phyloP scores from a whole-genome alignment of 805 yeast genomes.

The Lipomyces yamanashiensis region DNA sequence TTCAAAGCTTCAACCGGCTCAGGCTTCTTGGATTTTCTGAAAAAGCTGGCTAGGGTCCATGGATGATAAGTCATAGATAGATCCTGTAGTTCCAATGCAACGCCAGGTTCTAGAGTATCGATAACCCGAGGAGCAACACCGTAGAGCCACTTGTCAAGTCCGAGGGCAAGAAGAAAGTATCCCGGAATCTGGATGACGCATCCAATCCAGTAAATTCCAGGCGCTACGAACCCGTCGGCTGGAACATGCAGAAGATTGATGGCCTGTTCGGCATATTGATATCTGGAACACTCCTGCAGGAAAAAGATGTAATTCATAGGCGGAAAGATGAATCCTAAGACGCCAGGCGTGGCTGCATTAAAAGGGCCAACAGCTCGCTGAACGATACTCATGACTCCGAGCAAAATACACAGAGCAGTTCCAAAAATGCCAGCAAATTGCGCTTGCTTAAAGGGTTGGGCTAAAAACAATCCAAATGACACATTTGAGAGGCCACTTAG shows the following conservation, averaged over 20 bases:
- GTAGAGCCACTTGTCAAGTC: slow-evolving; percentile 18
- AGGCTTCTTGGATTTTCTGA: slow-evolving; percentile 7
- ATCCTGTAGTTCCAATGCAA: slow-evolving; percentile 16
- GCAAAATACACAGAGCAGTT: slow-evolving; percentile 42
- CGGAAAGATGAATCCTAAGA: slow-evolving; percentile 44
- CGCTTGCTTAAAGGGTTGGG: slow-evolving; percentile 41
- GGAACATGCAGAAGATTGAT: slow-evolving; percentile 22
- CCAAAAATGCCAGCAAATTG: slow-evolving; percentile 45
- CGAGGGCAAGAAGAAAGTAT: slow-evolving; percentile 16
- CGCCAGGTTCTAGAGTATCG: slow-evolving; percentile 3
- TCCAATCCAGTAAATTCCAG: slow-evolving; percentile 32
- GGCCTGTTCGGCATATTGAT: slow-evolving; percentile 5
- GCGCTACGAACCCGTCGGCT: slow-evolving; percentile 31
- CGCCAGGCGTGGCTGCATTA: slow-evolving; percentile 37
- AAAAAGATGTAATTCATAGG: slow-evolving; percentile 45
- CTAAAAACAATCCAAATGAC: slow-evolving; percentile 43
- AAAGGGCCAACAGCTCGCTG: slow-evolving; percentile 34
- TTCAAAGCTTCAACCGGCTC: slow-evolving; percentile 42
- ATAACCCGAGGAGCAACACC: slow-evolving; percentile 5
- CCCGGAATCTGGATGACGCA: slow-evolving; percentile 15
- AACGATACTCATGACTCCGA: slow-evolving; percentile 43
- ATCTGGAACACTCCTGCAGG: slow-evolving; percentile 33
- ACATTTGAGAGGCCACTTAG: slow-evolving; percentile 42
- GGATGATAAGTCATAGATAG: slow-evolving; percentile 23
- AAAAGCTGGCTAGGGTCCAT: slow-evolving; percentile 15